Percentiles rank a stretch among this genome's conserved stretches.
Conservation (phyloP, 1,284 basidiomycete species). For the Cronartium quercuum region DNA sequence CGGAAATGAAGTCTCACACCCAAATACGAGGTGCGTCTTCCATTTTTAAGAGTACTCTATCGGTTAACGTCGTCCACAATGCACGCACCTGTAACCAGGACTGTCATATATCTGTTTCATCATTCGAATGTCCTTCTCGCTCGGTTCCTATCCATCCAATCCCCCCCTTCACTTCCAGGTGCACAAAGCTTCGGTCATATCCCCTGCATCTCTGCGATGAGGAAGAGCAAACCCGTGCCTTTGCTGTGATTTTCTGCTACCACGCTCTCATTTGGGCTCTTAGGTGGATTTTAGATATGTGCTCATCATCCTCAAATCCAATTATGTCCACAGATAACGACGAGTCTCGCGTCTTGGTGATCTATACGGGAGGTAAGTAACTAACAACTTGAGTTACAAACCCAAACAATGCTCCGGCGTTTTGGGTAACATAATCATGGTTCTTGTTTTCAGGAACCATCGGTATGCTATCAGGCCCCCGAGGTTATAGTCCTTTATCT, state of each 20-base stretch:
- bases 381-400: too few species aligned
- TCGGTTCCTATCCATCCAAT: neutral
- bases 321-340: constrained; percentile 4
- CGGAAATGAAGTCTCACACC: neutral
- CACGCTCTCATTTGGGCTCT: neutral
- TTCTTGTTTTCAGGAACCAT: constrained; percentile 17
- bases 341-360: constrained; percentile 35
- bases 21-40: neutral
- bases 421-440: too few species aligned
- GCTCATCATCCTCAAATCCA: neutral
- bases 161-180: neutral
- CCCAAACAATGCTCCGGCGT: too few species aligned
- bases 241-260: neutral
- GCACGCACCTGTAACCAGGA: neutral
- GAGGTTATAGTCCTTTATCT: constrained; percentile 25
- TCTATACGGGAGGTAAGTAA: constrained; percentile 33
- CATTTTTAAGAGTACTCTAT: neutral
- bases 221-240: neutral
- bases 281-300: neutral
- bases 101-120: neutral
- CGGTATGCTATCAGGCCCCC: constrained; percentile 32
- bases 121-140: neutral
- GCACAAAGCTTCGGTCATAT: neutral
- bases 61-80: neutral
- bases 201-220: too few species aligned